Evolutionary conservation across 768 basidiomycete species (phyloP), one percentile per base, ranked within the genome.

Genomic region (Candolleomyces eurysporus): DNA sequence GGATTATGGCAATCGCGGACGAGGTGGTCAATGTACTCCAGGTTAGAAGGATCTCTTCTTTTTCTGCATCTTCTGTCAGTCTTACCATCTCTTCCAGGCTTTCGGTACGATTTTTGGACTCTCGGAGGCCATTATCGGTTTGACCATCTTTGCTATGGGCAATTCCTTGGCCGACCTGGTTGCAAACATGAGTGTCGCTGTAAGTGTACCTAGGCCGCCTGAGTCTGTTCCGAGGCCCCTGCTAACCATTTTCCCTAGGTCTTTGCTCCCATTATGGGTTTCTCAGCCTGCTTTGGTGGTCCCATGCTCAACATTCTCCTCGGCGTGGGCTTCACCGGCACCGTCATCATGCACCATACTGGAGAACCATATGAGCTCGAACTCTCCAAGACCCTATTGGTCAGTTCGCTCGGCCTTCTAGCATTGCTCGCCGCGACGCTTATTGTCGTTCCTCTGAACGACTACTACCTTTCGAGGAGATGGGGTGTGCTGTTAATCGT

Each of bases 1-100:
- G 97, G 96, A 98, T 99, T 67, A 96, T 98, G 87, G 94, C 91
- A 6, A 95, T 98, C 52, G 95, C 96, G 1, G 95, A 97, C 71
- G 96, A 98, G 71, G 94, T 96, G 2, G 94, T 98, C 32, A 84
- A 90, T 52, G 88, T 98, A 11, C 82, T 98, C 10, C 88, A 90
- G 78, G 96, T 96, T 49, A 60, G 82, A 65, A 4, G 1, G 2
- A 16, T 10, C 39, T 8, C n/a, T 45, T 43, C 43, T 22, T 3
- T 17, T 31, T 21, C 0, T 13, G 17, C 5, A 9, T 57, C 26
- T 30, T 51, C 40, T 62, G 17, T 52, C 40, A 58, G 7, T 42
- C n/a, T 45, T 46, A 61, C 58, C 4, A 64, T 50, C 17, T 65
- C 57, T 49, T 67, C 13, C 65, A 98, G 94, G 90, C 93, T 0